These are phyloP conservation scores for Mycosarcoma maydis DNA, from an alignment of 1,284 basidiomycete species.

Conservation along the genomic window DNA sequence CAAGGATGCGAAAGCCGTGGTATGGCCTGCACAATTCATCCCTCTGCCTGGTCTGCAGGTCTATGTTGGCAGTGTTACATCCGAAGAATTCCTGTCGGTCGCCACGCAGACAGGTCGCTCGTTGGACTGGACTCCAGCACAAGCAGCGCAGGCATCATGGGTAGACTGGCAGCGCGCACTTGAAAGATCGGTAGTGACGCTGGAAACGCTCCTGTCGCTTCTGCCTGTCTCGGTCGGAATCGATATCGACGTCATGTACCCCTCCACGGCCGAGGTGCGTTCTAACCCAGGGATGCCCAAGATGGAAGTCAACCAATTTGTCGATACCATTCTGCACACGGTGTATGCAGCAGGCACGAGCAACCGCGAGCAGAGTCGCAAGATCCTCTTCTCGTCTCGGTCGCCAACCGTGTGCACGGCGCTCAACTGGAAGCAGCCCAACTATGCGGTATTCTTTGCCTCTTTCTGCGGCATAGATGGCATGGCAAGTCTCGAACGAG, in stretches of 20 bases:
- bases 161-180: conserved; percentile 57
- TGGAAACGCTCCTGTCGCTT: conserved; percentile 57
- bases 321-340: conserved; percentile 64
- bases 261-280: conserved; percentile 57
- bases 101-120: conserved; percentile 68
- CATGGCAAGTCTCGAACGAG: conserved; percentile 15
- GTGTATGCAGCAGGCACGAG: conserved; percentile 63
- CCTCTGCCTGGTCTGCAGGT: conserved; percentile 80
- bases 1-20: conserved; percentile 84
- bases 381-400: conserved; percentile 61
- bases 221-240: conserved; percentile 58
- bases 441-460: conserved; percentile 95
- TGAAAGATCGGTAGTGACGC: conserved; percentile 38
- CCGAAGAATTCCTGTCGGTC: conserved; percentile 79
- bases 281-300: conserved; percentile 53
- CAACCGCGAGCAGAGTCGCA: conserved; percentile 54
- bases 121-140: conserved; percentile 25
- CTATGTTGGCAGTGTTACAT: conserved; percentile 82
- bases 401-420: conserved; percentile 71
- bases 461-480: conserved; percentile 81
- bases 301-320: conserved; percentile 63
- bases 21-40: conserved; percentile 77
- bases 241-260: conserved; percentile 63
- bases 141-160: conserved; percentile 33
- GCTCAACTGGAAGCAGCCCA: conserved; percentile 99